A percentile compares a stretch with the other conserved stretches of the same genome.
Conservation (phyloP, 768 basidiomycete genomes). For the Candolleomyces efflorescens region DNA sequence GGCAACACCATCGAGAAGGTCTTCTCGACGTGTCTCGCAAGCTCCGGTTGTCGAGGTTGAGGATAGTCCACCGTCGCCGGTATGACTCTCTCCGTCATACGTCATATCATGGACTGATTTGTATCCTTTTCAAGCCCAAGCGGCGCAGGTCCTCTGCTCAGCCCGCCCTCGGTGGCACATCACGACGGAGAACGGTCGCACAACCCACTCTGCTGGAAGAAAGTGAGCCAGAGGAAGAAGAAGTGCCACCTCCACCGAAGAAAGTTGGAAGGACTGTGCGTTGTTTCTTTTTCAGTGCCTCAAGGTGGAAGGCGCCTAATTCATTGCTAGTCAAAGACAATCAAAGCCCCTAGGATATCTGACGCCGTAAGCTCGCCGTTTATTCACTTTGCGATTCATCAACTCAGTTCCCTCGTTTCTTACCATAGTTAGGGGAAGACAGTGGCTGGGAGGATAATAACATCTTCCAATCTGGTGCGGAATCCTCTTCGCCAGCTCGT, state of each 20-base stretch:
- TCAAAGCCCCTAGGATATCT: conserved; percentile 54
- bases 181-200: conserved; percentile 28
- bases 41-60: conserved; percentile 31
- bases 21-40: conserved; percentile 63
- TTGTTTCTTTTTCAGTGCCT: conserved; percentile 33
- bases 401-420: background rate
- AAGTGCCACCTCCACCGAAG: conserved; percentile 39
- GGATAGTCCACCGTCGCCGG: conserved; percentile 39
- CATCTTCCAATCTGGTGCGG: conserved; percentile 85
- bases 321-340: conserved; percentile 43
- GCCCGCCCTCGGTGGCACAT: conserved; percentile 54
- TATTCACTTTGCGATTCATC: background rate
- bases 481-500: conserved; percentile 75
- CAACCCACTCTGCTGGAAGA: conserved; percentile 58
- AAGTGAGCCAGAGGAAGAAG: conserved; percentile 73
- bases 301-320: background rate
- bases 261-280: conserved; percentile 62
- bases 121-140: conserved; percentile 50
- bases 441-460: conserved; percentile 92
- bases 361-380: conserved; percentile 29
- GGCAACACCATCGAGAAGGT: conserved; percentile 13
- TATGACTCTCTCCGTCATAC: conserved; percentile 26
- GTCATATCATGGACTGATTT: conserved; percentile 13
- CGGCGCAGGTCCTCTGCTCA: conserved; percentile 78
- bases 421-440: conserved; percentile 42